These are phyloP conservation scores for Rubus idaeus DNA, from an alignment of 306 rosid species.

Conservation along the genomic window DNA sequence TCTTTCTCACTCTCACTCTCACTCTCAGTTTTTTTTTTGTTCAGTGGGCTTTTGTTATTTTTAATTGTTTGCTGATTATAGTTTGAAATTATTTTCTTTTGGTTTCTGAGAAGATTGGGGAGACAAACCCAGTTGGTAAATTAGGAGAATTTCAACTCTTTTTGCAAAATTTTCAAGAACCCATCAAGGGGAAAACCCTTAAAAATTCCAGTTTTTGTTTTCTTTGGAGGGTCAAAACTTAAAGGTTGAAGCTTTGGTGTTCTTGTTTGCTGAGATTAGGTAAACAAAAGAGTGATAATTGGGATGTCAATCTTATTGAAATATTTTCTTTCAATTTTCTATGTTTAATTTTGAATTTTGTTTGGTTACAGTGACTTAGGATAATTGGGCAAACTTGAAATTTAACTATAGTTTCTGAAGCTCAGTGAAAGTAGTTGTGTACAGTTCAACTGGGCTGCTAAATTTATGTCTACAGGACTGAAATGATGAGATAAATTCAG, in stretches of 20 bases:
- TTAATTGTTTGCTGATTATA: not conserved
- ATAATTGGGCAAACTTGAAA: not conserved
- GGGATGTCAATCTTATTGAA: not conserved
- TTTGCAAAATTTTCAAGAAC: not conserved
- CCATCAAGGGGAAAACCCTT: not conserved
- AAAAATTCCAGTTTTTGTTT: not conserved
- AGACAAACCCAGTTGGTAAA: conserved; percentile 9
- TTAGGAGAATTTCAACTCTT: not conserved
- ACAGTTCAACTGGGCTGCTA: no score
- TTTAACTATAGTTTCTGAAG: not conserved
- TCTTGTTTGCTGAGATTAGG: conserved; percentile 8
- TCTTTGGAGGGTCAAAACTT: not conserved
- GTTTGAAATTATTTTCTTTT: conserved; percentile 3
- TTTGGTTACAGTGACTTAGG: not conserved
- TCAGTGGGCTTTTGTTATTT: conserved; percentile 18
- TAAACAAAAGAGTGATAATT: not conserved
- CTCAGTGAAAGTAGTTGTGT: not conserved
- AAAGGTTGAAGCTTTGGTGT: not conserved
- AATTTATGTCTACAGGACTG: not conserved
- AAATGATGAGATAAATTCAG: conserved; percentile 4
- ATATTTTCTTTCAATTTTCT: not conserved
- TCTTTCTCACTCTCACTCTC: conserved; percentile 10
- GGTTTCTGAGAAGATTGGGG: conserved; percentile 28
- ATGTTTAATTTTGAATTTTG: no score
- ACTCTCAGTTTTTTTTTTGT: not conserved